Base-by-base conservation (phyloP, 768 basidiomycete species). In the Tylopilus vinaceipallidus region DNA sequence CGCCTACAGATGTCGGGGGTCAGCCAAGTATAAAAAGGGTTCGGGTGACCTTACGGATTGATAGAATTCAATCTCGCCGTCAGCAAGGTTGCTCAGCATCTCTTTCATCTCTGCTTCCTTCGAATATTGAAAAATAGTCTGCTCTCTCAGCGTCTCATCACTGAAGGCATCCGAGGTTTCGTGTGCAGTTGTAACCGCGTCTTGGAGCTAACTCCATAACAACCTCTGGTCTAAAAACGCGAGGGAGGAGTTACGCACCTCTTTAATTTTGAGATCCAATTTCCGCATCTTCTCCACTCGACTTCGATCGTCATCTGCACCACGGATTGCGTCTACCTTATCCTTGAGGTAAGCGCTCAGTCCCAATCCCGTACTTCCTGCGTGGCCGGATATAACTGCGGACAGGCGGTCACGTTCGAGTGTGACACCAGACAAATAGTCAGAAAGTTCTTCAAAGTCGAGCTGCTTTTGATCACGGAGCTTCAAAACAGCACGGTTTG, bases 41-140 rank as follows among this genome's bases (percentile, higher is more conserved):
- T 29, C 26, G 49, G 35, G 4, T n/a, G 20, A n/a, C 62, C 74
- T 52, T 65, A 86, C 91, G 57, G 87, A 80, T 71, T 88, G 88
- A 66, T 97, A 91, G 67, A 97, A 91, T 66, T 94, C 93, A 57
- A 98, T 91, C 67, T 99, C 88, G 10, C 94, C 95, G 57, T 97
- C 91, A 22, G 93, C 93, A 54, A 97, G 81, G 53, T 86, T 84
- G 17, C 81, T 82, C 11, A 99, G 66, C 79, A 98, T 85, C 62
- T 94, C 92, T 71, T 95, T 97, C 95, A 98, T 97, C 73, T 99
- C 97, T 42, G 85, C 80, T 62, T 92, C 86, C 69, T 98, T 98
- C 12, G 87, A 82, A 52, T 82, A 77, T 64, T 97, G 91, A 73
- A 98, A 98, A 52, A 91, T 75, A 20, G 82, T 74, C 70, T 98